Base-by-base conservation (phyloP, 192 early-diverging fungal genomes). In the Backusella mclennaniae region DNA sequence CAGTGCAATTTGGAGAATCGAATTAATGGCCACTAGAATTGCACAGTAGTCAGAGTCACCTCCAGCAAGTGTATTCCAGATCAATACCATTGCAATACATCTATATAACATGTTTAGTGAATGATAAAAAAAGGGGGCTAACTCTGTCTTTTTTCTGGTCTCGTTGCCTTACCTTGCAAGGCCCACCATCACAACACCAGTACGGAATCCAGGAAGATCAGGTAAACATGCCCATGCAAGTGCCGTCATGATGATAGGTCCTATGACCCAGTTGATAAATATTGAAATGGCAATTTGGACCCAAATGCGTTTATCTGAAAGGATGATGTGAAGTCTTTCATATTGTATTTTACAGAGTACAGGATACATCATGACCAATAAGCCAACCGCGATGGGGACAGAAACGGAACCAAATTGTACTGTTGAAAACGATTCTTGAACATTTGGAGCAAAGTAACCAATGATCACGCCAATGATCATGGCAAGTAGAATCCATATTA, bases 21-120 rank as follows among this genome's bases (percentile, higher is more conserved):
- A 87, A 74, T 94, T 94, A 73, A 93, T 66, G 8, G 91, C 91
- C 35, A 94, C 91, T 1, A 91, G 77, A 44, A 92, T 86, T 1
- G 92, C 92, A 77, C 90, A 92, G 70, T 89, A 92, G 33, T 92
- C 88, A 9, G 80, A 19, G 66, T 94, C 90, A 1, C 93, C 92
- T 8, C 76, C 79, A 35, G 92, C 89, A 5, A 94, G 84, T 35
- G 90, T 76, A 77, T 91, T 91, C 92, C 93, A 93, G 14, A 94
- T 92, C 59, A 94, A 74, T 4, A 94, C 93, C 92, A 94, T 93
- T 41, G 93, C 93, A 77, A 92, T 93, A 82, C 92, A 93, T 23
- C 90, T 82, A 42, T 84, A 87, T 0, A 56, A 35, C 7, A 11
- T 39, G 38, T 12, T 39, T 11, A 39, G 3, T 39, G 7, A 39